Base-by-base conservation (phyloP, 805 yeast genomes). In the Kodamaea kakaduensis region DNA sequence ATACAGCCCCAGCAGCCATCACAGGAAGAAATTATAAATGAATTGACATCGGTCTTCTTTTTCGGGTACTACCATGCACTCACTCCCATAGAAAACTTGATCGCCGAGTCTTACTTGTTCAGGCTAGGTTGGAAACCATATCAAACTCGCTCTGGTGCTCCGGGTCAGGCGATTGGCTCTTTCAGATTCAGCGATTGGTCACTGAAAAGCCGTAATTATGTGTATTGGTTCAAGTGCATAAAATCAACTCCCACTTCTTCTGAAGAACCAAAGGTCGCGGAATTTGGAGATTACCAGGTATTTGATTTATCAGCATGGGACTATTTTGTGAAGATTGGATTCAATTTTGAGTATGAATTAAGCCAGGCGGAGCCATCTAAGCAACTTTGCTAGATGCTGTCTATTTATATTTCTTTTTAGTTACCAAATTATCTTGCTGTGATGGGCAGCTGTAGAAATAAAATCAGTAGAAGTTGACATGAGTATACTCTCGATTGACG, bases 111-210 rank as follows among this genome's bases (percentile, higher is more conserved):
- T 3, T 54, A 58, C 37, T 57, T 67, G 37, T 60, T 59, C 41
- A 48, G 51, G 32, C 47, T 66, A 27, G 71, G 70, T 3, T 67
- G 73, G 73, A 59, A 45, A 36, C 72, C 72, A 1, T 67, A 67
- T 37, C 43, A 54, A 37, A 37, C 42, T 44, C 34, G 49, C 36
- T 32, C 30, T 12, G 38, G 26, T 10, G 25, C 16, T n/a, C 39
- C 25, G 16, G 31, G 31, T 15, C 38, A 32, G 25, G 30, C 30
- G 19, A 34, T 39, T 12, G 39, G 39, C 9, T 28, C 39, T 18
- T 25, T 35, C 26, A 34, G 37, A 31, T 32, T 25, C 23, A 26
- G 15, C 17, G 34, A 36, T 8, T n/a, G 20, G 20, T 22, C 31
- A 6, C 15, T 27, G n/a, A 32, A 19, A 12, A 38, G 17, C 9